A percentile compares a stretch with the other conserved stretches of the same genome.
phyloP scores from a whole-genome alignment of 192 early-diverging fungal species.

The Coemansia sp. region DNA sequence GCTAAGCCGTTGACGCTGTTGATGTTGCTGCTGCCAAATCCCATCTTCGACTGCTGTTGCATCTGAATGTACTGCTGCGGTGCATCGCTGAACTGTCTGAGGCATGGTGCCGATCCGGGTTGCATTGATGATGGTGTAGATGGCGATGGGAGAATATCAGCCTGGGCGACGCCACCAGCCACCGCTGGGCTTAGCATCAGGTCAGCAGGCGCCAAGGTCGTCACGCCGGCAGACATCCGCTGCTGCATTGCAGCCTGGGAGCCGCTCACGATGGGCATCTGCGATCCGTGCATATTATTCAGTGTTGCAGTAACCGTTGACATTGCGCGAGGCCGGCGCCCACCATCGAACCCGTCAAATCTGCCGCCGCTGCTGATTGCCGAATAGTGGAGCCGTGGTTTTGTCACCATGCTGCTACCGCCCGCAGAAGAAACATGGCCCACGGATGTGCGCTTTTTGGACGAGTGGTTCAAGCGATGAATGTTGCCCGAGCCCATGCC shows the following conservation, averaged over 20 bases:
- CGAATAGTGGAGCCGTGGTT: background rate
- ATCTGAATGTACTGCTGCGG: conserved; percentile 11
- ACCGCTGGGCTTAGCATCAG: conserved; percentile 24
- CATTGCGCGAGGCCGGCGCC: conserved; percentile 34
- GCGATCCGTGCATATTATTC: conserved; percentile 1
- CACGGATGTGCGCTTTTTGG: conserved; percentile 32
- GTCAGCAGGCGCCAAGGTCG: conserved; percentile 34
- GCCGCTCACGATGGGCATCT: background rate
- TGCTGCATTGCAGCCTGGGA: conserved; percentile 5
- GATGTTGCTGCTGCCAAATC: conserved; percentile 3
- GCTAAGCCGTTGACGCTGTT: conserved; percentile 21
- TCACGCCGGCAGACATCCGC: conserved; percentile 1
- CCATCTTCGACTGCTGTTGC: conserved; percentile 12
- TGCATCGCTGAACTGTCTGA: background rate
- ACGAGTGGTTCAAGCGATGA: conserved; percentile 7
- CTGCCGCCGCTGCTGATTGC: conserved; percentile 7
- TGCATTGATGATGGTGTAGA: background rate
- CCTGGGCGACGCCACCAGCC: background rate
- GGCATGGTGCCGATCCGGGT: conserved; percentile 2
- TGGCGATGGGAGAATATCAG: conserved; percentile 4
- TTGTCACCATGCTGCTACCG: background rate
- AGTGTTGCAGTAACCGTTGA: conserved; percentile 29
- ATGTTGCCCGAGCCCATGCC: background rate
- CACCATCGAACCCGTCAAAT: conserved; percentile 1
- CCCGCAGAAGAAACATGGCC: background rate